These are phyloP conservation scores for Entonaema liquescens DNA, from an alignment of 495 filamentous ascomycete species.

Conservation along the genomic window DNA sequence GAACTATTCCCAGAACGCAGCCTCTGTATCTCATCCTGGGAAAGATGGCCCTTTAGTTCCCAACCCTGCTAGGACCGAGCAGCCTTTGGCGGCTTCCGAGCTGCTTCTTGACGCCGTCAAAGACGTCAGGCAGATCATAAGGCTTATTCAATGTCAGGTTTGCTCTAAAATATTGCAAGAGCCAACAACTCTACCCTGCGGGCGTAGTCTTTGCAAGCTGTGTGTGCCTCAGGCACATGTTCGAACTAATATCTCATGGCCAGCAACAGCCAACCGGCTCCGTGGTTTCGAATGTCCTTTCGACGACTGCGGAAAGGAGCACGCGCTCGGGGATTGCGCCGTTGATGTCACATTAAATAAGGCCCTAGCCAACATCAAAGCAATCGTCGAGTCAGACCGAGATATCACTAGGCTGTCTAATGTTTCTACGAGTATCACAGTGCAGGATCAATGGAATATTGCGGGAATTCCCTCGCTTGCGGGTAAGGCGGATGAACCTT, in stretches of 20 bases:
- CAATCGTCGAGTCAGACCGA: constrained; percentile 53
- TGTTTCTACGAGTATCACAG: constrained; percentile 49
- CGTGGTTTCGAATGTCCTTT: constrained; percentile 79
- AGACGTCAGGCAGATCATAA: constrained; percentile 64
- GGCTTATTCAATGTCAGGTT: constrained; percentile 75
- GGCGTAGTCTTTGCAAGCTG: constrained; percentile 75
- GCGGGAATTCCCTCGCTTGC: constrained; percentile 52
- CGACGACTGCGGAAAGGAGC: constrained; percentile 69
- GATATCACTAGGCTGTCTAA: constrained; percentile 38
- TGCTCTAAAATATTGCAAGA: constrained; percentile 74
- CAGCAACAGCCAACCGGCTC: constrained; percentile 67
- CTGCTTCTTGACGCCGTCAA: constrained; percentile 34
- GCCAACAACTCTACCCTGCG: constrained; percentile 84
- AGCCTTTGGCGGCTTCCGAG: constrained; percentile 21
- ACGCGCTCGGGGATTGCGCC: constrained; percentile 78
- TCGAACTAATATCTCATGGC: constrained; percentile 78
- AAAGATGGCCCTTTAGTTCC: constrained; percentile 14
- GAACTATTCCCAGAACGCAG: constrained; percentile 17
- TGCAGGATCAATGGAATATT: constrained; percentile 53
- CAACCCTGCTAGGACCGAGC: constrained; percentile 19
- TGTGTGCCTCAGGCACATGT: constrained; percentile 74
- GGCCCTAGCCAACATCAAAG: constrained; percentile 62
- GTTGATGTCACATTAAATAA: constrained; percentile 79
- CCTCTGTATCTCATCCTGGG: constrained; percentile 16
- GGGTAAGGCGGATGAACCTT: constrained; percentile 45